phyloP scores from a whole-genome alignment of 1,284 basidiomycete genomes.

The Sporisorium iseilematis-ciliati region DNA sequence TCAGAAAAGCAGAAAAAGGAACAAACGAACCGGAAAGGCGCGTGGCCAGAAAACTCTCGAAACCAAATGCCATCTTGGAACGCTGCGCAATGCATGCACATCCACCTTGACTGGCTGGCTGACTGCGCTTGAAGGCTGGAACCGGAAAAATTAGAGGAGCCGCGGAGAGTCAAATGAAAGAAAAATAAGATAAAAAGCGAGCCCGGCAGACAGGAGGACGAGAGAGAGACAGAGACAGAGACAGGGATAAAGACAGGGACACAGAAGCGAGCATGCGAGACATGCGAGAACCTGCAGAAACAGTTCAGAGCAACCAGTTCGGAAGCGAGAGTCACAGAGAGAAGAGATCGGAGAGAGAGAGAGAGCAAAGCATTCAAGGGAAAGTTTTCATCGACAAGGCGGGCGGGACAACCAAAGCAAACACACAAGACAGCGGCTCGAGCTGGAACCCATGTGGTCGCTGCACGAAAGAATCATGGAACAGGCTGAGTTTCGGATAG shows the following conservation, averaged over 20 bases:
- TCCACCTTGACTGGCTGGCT: neutral
- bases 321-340: neutral
- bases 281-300: neutral
- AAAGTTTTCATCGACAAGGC: neutral
- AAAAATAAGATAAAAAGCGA: conserved; percentile 1
- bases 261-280: conserved; percentile 10
- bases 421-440: neutral
- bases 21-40: neutral
- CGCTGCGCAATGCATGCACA: conserved; percentile 9
- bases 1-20: neutral
- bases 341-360: neutral
- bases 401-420: neutral
- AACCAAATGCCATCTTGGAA: conserved; percentile 5
- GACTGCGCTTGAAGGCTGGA: too few species aligned
- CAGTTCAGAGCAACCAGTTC: neutral
- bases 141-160: conserved; percentile 34
- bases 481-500: conserved; percentile 16
- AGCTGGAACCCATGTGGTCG: conserved; percentile 16
- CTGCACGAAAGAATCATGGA: conserved; percentile 28
- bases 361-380: neutral
- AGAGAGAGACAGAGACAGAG: neutral
- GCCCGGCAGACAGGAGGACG: neutral
- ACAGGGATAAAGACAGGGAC: too few species aligned
- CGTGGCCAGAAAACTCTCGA: neutral
- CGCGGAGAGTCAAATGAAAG: conserved; percentile 13